Base-by-base conservation (phyloP, 139 green algal genomes). In the Picochlorum sp. region DNA sequence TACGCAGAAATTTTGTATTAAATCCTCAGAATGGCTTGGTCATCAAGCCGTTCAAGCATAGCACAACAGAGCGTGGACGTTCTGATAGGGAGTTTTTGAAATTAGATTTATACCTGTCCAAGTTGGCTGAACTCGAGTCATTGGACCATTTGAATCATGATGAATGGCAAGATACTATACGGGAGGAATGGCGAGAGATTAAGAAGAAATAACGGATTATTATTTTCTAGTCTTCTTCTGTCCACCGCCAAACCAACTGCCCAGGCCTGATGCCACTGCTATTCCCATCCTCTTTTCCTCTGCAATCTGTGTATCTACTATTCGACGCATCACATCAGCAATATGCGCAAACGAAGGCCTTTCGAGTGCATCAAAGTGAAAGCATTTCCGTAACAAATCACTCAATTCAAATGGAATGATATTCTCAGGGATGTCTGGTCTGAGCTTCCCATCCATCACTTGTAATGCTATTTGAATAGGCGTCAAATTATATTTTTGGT, bases 1-100 rank as follows among this genome's bases (percentile, higher is more conserved):
- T 97, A 8, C 74, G 82, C 50, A 74, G 91, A 26, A 97, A 98
- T 75, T 98, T 90, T 63, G 78, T 97, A 6, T 89, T 97, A 80
- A 98, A 98, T 72, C 82, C 82, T 66, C 83, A 64, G 50, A 75
- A 89, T 30, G 91, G 89, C 6, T 82, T 98, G n/a, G 83, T 92
- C 15, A 97, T 98, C 66, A 74, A 83, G 4, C 90, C 92, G 4
- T 98, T 87, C 72, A 83, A 79, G 34, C 83, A 86, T 28, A 80
- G 90, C 1, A 82, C 94, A 66, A 63, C 81, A 7, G 23, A 59
- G 10, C 91, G 72, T n/a, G 75, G 86, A 3, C 51, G 60, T 28
- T 86, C 75, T 0, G 92, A 98, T 66, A 69, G 71, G 8, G 92
- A 98, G 81, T 84, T 98, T 61, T 54, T 89, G 10, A 56, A 86